Evolutionary conservation across 805 yeast genomes (phyloP).

Genomic region (Metschnikowia kofuensis): DNA sequence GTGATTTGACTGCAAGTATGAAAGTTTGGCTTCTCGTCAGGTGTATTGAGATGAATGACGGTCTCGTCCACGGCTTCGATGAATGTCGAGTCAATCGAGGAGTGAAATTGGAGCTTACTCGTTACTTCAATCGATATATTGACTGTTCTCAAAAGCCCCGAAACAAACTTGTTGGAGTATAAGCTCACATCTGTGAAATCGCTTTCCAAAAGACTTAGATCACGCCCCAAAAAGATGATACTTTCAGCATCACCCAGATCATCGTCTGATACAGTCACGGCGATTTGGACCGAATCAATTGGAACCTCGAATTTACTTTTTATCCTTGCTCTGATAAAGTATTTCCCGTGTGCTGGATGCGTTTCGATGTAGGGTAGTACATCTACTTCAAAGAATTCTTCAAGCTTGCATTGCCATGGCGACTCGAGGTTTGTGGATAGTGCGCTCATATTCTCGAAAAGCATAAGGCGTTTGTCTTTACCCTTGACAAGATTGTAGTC

Average conservation of each 20-base stretch:
- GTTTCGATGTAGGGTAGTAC: constrained; percentile 38
- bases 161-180: constrained; percentile 4
- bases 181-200: constrained; percentile 9
- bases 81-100: neutral
- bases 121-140: constrained; percentile 8
- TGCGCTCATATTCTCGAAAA: constrained; percentile 4
- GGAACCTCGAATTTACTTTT: constrained; percentile 27
- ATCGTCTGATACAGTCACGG: constrained; percentile 19
- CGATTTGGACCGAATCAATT: constrained; percentile 21
- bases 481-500: constrained; percentile 24
- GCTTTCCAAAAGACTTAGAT: constrained; percentile 7
- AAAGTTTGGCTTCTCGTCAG: neutral
- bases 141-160: constrained; percentile 1
- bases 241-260: constrained; percentile 11
- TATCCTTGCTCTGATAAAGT: constrained; percentile 35
- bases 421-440: constrained; percentile 3
- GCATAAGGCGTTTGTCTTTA: constrained; percentile 9
- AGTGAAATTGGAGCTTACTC: constrained; percentile 6
- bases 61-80: constrained; percentile 5
- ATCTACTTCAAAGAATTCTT: constrained; percentile 33
- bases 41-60: constrained; percentile 7
- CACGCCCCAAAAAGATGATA: constrained; percentile 10
- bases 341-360: constrained; percentile 25
- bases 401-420: constrained; percentile 25
- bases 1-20: neutral